A percentile compares a stretch with the other conserved stretches of the same genome.
phyloP scores from a whole-genome alignment of 2,329 filamentous ascomycete genomes.

The Exophiala dermatitidis region DNA sequence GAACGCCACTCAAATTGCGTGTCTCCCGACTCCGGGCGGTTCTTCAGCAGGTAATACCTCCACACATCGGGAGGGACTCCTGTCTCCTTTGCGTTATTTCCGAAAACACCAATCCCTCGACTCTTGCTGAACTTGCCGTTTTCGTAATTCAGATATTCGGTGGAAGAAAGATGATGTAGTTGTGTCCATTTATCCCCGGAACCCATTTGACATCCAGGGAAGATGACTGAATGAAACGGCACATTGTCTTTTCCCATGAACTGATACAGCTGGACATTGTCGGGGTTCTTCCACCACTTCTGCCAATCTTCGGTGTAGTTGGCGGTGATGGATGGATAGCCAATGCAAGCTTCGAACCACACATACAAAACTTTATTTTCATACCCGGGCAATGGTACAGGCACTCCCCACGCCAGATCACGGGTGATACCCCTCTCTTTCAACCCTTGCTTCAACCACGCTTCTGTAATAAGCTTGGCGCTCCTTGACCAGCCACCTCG shows the following conservation, averaged over 20 bases:
- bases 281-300: slow-evolving; percentile 87
- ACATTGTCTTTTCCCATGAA: slow-evolving; percentile 94
- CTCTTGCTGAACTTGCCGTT: slow-evolving; percentile 90
- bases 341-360: slow-evolving; percentile 88
- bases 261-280: slow-evolving; percentile 82
- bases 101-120: slow-evolving; percentile 81
- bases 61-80: slow-evolving; percentile 82
- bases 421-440: slow-evolving; percentile 83
- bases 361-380: slow-evolving; percentile 83
- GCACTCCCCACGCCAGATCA: slow-evolving; percentile 83
- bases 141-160: slow-evolving; percentile 85
- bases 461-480: slow-evolving; percentile 39
- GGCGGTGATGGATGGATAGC: slow-evolving; percentile 90
- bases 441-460: slow-evolving; percentile 62
- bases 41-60: slow-evolving; percentile 82
- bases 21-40: slow-evolving; percentile 77
- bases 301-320: slow-evolving; percentile 86
- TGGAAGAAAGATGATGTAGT: slow-evolving; percentile 80
- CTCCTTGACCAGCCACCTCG: slow-evolving; percentile 53
- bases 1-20: slow-evolving; percentile 84
- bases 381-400: slow-evolving; percentile 54
- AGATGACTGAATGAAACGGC: slow-evolving; percentile 83
- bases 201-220: slow-evolving; percentile 79
- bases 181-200: slow-evolving; percentile 82
- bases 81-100: slow-evolving; percentile 79